Percentiles rank a stretch among this genome's conserved stretches.
Conservation (phyloP, 371 early-diverging fungal genomes). For the Mortierella sp. region DNA sequence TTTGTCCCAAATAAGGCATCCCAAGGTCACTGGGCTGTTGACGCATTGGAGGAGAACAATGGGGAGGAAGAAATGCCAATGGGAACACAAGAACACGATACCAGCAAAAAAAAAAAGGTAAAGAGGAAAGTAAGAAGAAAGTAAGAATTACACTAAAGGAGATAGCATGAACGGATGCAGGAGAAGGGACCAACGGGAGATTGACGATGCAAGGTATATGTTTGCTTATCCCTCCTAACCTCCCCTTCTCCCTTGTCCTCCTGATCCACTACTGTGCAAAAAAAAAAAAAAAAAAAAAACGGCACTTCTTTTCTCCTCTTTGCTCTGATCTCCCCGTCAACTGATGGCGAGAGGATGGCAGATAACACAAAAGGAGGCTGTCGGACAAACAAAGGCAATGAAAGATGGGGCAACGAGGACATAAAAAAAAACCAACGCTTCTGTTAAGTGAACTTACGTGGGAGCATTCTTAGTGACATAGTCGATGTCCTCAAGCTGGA, state of each 20-base stretch:
- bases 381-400: not conserved
- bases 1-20: conserved; percentile 8
- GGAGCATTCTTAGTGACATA: conserved; percentile 31
- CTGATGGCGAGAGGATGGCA: not conserved
- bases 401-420: not conserved
- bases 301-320: not conserved
- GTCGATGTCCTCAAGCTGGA: conserved; percentile 48
- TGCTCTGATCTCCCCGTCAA: not conserved
- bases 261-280: not conserved
- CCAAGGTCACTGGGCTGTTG: conserved; percentile 6
- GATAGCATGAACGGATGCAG: conserved; percentile 1
- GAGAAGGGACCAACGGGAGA: not conserved
- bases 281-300: not conserved
- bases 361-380: not conserved
- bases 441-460: conserved; percentile 32
- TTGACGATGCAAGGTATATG: not conserved
- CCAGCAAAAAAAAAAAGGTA: not conserved
- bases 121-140: not conserved
- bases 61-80: not conserved
- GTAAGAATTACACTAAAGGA: not conserved
- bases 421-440: not conserved
- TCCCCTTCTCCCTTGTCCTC: not conserved
- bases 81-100: conserved; percentile 9
- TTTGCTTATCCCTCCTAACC: not conserved
- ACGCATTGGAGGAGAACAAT: not conserved